Conservation (phyloP, 164 flowering plant genomes). For the Liquidambar formosana region DNA sequence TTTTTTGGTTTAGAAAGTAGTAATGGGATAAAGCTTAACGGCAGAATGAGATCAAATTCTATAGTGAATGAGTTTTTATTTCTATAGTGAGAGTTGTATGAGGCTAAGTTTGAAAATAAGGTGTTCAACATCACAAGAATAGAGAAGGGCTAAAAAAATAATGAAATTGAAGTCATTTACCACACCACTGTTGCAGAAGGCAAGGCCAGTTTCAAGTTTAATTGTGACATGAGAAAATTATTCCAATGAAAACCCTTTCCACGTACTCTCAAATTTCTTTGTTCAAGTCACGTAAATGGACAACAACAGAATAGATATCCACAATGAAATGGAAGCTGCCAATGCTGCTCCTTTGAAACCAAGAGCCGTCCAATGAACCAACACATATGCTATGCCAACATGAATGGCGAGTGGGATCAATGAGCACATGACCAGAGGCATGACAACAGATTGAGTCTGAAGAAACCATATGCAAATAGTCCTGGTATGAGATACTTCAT, state of each 20-base stretch:
- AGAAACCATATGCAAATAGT: conserved; percentile 80
- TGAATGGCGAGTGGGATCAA: conserved; percentile 51
- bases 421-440: conserved; percentile 66
- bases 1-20: too few species aligned
- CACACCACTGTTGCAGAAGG: conserved; percentile 97
- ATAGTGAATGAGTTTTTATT: too few species aligned
- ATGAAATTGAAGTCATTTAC: conserved; percentile 54
- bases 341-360: conserved; percentile 72
- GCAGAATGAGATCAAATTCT: too few species aligned
- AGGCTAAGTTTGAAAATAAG: too few species aligned
- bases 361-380: conserved; percentile 51
- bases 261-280: conserved; percentile 53
- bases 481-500: conserved; percentile 66
- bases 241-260: conserved; percentile 72
- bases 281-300: conserved; percentile 50
- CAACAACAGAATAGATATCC: conserved; percentile 64
- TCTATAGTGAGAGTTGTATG: too few species aligned
- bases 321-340: conserved; percentile 69
- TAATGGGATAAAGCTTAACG: too few species aligned
- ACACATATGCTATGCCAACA: conserved; percentile 50
- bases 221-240: conserved; percentile 43
- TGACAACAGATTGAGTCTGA: conserved; percentile 68
- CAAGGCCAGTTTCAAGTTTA: conserved; percentile 69
- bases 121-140: too few species aligned
- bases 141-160: too few species aligned